Base-by-base conservation (phyloP, 345 rosid genomes). In the Odontarrhena argentea region DNA sequence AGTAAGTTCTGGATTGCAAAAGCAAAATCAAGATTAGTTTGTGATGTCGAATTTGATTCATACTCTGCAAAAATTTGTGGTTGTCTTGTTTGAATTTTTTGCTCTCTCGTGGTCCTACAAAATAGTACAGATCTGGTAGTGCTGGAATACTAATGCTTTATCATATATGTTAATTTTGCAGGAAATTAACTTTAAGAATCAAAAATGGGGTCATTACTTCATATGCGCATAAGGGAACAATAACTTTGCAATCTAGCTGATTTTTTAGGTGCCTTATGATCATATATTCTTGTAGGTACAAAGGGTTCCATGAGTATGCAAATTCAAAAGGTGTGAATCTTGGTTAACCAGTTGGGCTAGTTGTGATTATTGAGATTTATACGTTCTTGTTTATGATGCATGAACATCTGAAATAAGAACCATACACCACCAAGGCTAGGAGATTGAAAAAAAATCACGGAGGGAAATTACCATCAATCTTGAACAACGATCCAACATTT, bases 131-230 rank as follows among this genome's bases (percentile, higher is more conserved):
- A 18, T 18, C 1, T 18, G 22, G 22, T 18, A 0, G 22, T 18
- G 22, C 22, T 18, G 1, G 22, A 18, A 18, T 18, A 18, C 22
- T 18, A 0, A 32, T 53, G 2, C 56, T 18, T 62, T 74, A 56
- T 40, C 14, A 3, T 56, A 6, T 62, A 2, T 82, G n/a, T 42
- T 9, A 10, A 36, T 14, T 43, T 28, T 79, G 72, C 87, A 94
- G 99, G 93, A 77, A 67, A 72, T 95, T 63, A 96, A 95, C 80
- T 77, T 95, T 84, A 76, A 87, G 83, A 81, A 89, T 76, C 96
- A 87, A 67, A 85, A 50, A 81, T 91, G 99, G 97, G 97, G 97
- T 36, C 97, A 91, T 61, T 94, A 94, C 75, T 94, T 94, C 74
- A 68, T 94, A 28, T 94, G 99, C 45, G 99, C 87, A 97, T 91